Evolutionary conservation across 306 rosid species (phyloP), one percentile per base, ranked within the genome.

Genomic region (Fragaria vesca): DNA sequence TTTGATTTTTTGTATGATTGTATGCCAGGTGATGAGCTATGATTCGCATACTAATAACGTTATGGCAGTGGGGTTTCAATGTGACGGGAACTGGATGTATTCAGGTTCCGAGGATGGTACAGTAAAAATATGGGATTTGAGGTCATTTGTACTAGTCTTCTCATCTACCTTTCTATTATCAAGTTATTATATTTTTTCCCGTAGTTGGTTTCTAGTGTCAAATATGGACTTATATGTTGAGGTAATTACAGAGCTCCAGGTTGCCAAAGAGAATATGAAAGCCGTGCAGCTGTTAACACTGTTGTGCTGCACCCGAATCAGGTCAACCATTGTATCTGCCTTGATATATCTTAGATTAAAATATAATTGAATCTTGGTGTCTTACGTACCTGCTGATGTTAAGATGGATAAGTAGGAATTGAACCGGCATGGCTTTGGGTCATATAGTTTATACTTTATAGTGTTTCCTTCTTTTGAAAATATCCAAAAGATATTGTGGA

Each of bases 21-120:
- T 76, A 58, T 76, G 71, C 68, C 83, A 95, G 97, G 96, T 90
- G 71, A 92, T 92, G 91, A 90, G 97, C 90, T 95, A 92, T 86
- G 98, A 95, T 81, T 91, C 96, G 15, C 98, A 95, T 86, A 95
- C 96, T 52, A 91, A 85, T 80, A 95, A 95, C 81, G 99, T 95
- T 58, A 93, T 93, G 99, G 95, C 99, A 2, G 97, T 95, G 82
- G 99, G 99, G 78, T 95, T 95, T 83, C 99, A 95, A 77, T 95
- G 99, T 76, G 99, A 95, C 87, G 99, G 99, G 72, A 95, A 95
- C 84, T 95, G 99, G 99, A 95, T 93, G 99, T 95, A 95, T 85
- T 95, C 99, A 47, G 99, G 99, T 79, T 95, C 99, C 3, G 99
- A 95, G 89, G 99, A 95, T 63, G 99, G 99, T 82, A 93, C 99